phyloP scores from a whole-genome alignment of 176 grass and related monocot species.

The Triticum turgidum region DNA sequence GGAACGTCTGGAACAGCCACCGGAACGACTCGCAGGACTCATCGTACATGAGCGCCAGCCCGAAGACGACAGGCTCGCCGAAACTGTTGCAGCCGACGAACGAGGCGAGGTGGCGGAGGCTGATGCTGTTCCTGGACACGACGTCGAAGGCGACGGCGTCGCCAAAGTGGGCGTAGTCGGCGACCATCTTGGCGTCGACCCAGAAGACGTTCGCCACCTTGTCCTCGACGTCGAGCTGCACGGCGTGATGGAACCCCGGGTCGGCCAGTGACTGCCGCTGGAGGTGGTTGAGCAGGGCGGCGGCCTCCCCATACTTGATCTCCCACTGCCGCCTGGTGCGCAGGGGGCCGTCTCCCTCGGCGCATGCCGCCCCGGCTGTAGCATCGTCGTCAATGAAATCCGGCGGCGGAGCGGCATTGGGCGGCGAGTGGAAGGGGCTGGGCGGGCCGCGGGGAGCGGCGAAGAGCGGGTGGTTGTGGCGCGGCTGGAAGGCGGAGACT shows the following conservation, averaged over 20 bases:
- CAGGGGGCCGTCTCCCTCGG: slow-evolving; percentile 10
- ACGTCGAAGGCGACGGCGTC: slow-evolving; percentile 55
- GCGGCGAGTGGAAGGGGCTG: slow-evolving; percentile 25
- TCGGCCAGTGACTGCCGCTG: slow-evolving; percentile 34
- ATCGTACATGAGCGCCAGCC: slow-evolving; percentile 58
- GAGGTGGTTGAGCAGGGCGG: slow-evolving; percentile 46
- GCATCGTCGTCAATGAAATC: background rate
- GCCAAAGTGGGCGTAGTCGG: slow-evolving; percentile 58
- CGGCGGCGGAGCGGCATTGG: background rate
- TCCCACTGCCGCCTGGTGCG: slow-evolving; percentile 44
- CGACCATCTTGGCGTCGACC: slow-evolving; percentile 58
- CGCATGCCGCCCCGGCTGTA: background rate
- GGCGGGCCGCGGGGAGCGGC: slow-evolving; percentile 24
- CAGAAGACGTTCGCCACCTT: slow-evolving; percentile 63
- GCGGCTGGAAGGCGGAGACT: slow-evolving; percentile 45
- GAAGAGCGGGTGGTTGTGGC: slow-evolving; percentile 59
- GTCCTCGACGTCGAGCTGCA: slow-evolving; percentile 65
- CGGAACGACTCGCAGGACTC: slow-evolving; percentile 52
- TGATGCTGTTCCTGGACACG: slow-evolving; percentile 37
- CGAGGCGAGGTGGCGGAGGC: slow-evolving; percentile 44
- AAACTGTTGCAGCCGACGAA: slow-evolving; percentile 66
- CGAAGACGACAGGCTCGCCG: slow-evolving; percentile 53
- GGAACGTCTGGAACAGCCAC: slow-evolving; percentile 69
- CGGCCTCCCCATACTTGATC: slow-evolving; percentile 51
- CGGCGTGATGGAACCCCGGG: slow-evolving; percentile 51